Base-by-base conservation (phyloP, 176 grass and related monocot genomes). In the Panicum miliaceum region DNA sequence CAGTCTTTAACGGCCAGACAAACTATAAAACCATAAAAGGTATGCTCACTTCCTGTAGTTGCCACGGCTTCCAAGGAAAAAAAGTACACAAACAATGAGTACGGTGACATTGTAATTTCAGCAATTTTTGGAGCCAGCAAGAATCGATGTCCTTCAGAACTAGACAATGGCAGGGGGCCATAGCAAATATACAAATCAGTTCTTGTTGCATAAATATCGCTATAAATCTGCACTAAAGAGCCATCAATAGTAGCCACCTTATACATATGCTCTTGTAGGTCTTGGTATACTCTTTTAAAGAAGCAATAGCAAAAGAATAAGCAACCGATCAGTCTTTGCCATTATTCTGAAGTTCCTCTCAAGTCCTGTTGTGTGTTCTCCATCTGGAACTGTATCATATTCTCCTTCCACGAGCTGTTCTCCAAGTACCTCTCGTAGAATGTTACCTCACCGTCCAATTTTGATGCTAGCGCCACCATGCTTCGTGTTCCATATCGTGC, bases 401-500 rank as follows among this genome's bases (percentile, higher is more conserved):
- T 86, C 14, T 98, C 96, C 72, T 91, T 92, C 93, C 93, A 95
- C 11, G 45, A 48, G 63, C 45, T 63, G 50, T 68, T 84, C 50
- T 89, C 93, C 40, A 93, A 51, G 75, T 88, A 92, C 78, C 71
- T 95, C 81, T 98, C 93, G 5, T 92, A 93, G 58, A 98, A 98
- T 75, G 32, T 63, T 40, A 78, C 80, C 62, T 92, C 83, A 23
- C 90, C 84, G 0, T 84, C 66, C 46, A 38, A 72, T 87, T 91
- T 92, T 11, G 88, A 76, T 8, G 87, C 84, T 62, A 98, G 46
- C 1, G 87, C 90, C 27, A 71, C 64, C 85, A 92, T 98, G 87
- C 93, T 98, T 84, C 96, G 84, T 60, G 93, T 98, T 76, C 96
- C 96, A 78, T 95, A 95, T 27, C 47, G 83, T 63, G 87, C 89